These are phyloP conservation scores for Globisporangium nagaii DNA, from an alignment of 352 stramenopile genomes.

Conservation along the genomic window DNA sequence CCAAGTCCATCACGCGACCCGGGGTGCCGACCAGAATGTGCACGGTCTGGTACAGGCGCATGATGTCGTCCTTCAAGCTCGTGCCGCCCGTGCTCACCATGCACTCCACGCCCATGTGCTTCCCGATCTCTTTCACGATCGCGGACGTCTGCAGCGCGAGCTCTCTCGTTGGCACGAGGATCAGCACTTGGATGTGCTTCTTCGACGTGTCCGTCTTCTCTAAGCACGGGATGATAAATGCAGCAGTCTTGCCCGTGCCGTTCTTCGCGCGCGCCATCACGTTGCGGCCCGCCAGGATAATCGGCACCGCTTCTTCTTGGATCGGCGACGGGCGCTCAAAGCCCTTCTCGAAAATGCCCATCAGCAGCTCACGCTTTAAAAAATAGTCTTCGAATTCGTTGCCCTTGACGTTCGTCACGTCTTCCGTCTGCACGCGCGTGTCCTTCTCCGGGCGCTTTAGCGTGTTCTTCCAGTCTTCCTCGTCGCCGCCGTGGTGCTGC, in stretches of 20 bases:
- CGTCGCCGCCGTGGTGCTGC: constrained; percentile 18
- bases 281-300: constrained; percentile 97
- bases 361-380: constrained; percentile 98
- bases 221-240: constrained; percentile 99
- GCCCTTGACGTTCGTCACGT: constrained; percentile 99
- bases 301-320: constrained; percentile 99
- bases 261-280: constrained; percentile 99
- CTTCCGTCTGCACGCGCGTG: constrained; percentile 89
- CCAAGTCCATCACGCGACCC: constrained; percentile 97
- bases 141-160: constrained; percentile 98
- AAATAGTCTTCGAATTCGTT: constrained; percentile 99
- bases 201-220: constrained; percentile 98
- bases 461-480: constrained; percentile 69
- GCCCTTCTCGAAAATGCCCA: constrained; percentile 99
- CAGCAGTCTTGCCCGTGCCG: constrained; percentile 98
- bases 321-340: constrained; percentile 99
- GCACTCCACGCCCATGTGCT: constrained; percentile 95
- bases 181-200: constrained; percentile 97
- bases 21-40: constrained; percentile 99
- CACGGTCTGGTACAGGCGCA: constrained; percentile 98
- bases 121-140: constrained; percentile 98
- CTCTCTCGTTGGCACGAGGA: constrained; percentile 98
- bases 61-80: constrained; percentile 99
- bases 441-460: constrained; percentile 83
- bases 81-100: constrained; percentile 99